Base-by-base conservation (phyloP, 2,329 filamentous ascomycete species). In the Aspergillus neoniger region DNA sequence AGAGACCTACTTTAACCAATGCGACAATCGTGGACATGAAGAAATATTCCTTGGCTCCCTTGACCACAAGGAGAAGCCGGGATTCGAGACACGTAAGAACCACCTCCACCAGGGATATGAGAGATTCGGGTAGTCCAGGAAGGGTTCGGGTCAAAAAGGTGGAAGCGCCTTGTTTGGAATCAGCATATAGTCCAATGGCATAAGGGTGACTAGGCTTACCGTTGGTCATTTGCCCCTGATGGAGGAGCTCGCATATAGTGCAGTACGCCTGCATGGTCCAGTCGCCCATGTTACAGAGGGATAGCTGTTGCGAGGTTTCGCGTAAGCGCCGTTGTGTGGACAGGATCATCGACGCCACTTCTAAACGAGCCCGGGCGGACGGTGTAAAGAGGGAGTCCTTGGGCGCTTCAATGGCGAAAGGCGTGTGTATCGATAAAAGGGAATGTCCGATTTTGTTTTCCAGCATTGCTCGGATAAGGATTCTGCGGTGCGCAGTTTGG, bases 31-130 rank as follows among this genome's bases (percentile, higher is more conserved):
- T 76, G 1, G 73, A 76, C 57, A 76, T 67, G 60, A 77, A 76
- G 58, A 76, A 77, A 60, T 76, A 77, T 41, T 77, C 74, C 47
- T 76, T 77, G 2, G 74, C 74, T 2, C 75, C 75, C 55, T 77
- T 77, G 57, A 74, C 66, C 3, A 77, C 67, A 3, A 73, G 62
- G 2, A 73, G 62, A 14, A 71, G 69, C 3, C 69, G 69, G n/a
- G 59, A 62, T 61, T 77, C 74, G 6, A 77, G 63, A 14, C 68
- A 69, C 14, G 69, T 41, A 2, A 77, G 63, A 15, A 65, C 67
- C 28, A 66, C 67, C 49, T 77, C 75, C 12, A 72, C 69, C 17
- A 77, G 67, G 2, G 70, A 67, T 10, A 77, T 63, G 7, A 77
- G 66, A 0, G 72, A 72, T 21, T 77, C 72, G 4, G 74, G 66